Conservation (phyloP, 352 stramenopile genomes). For the Phytophthora fragariae region DNA sequence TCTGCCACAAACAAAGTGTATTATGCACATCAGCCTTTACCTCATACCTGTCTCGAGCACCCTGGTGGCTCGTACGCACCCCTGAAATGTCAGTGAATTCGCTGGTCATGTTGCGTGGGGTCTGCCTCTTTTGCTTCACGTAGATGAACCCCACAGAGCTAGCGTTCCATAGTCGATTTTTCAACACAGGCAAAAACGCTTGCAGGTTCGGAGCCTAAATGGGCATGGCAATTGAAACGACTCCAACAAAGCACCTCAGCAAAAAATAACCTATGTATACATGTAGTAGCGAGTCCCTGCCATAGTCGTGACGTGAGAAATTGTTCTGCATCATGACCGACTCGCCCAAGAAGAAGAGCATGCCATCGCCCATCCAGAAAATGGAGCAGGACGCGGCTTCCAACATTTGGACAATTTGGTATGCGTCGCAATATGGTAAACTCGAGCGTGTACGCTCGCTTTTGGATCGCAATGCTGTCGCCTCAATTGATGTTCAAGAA, state of each 20-base stretch:
- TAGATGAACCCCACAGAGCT: constrained; percentile 27
- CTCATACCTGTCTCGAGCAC: neutral
- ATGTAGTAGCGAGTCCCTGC: neutral
- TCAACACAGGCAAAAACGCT: constrained; percentile 26
- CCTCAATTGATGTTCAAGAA: constrained; percentile 63
- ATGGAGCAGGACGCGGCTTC: constrained; percentile 27
- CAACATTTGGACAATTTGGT: constrained; percentile 80
- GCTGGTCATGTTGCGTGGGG: constrained; percentile 36
- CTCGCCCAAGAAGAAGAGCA: constrained; percentile 24
- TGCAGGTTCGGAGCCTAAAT: constrained; percentile 13
- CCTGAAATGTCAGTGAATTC: constrained; percentile 72
- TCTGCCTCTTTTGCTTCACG: constrained; percentile 19
- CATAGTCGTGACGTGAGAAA: neutral
- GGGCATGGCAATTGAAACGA: constrained; percentile 34
- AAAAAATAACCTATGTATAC: constrained; percentile 34
- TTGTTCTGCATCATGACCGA: constrained; percentile 14
- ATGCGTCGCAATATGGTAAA: constrained; percentile 70
- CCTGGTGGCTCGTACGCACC: constrained; percentile 17
- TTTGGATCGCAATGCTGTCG: constrained; percentile 47
- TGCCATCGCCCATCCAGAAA: constrained; percentile 36
- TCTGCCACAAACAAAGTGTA: constrained; percentile 15
- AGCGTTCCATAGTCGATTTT: constrained; percentile 40
- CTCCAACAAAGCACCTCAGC: constrained; percentile 4
- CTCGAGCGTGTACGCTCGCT: constrained; percentile 56
- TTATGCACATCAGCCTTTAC: neutral